Percentiles rank a stretch among this genome's conserved stretches.
Conservation (phyloP, 2,329 filamentous ascomycete species). For the Aspergillus sp. region DNA sequence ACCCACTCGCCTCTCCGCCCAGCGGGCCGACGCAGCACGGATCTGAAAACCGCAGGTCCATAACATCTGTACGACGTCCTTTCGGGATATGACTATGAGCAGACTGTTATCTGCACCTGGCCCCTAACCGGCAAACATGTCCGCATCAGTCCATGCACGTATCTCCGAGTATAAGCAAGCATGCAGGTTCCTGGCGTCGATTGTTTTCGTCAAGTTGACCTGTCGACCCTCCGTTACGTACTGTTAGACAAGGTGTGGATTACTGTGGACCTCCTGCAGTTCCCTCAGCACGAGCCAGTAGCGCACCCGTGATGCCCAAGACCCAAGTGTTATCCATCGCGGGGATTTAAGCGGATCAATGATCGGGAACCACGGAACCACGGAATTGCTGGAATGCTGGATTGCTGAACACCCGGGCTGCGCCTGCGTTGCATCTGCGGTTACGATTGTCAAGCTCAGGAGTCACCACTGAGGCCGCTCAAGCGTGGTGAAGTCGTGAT, state of each 20-base stretch:
- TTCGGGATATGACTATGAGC: not conserved
- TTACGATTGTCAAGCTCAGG: too few species aligned
- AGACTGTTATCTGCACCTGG: not conserved
- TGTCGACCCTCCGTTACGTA: constrained; percentile 1
- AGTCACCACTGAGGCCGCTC: too few species aligned
- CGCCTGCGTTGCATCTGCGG: not conserved
- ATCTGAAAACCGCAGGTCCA: not conserved
- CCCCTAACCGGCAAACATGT: not conserved
- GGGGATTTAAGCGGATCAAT: not conserved
- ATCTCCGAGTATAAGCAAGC: not conserved
- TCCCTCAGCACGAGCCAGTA: constrained; percentile 4
- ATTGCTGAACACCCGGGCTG: not conserved
- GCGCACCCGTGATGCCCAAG: constrained; percentile 3
- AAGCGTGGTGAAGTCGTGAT: not conserved
- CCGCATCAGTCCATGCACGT: not conserved
- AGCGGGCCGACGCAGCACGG: too few species aligned
- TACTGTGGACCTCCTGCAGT: constrained; percentile 3
- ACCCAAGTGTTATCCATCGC: not conserved
- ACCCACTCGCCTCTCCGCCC: not conserved
- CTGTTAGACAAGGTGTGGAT: constrained; percentile 1
- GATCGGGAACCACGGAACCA: not conserved
- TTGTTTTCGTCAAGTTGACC: not conserved
- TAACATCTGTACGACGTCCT: not conserved
- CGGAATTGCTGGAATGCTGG: too few species aligned
- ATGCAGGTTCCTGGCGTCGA: not conserved